Evolutionary conservation across 352 stramenopile species (phyloP).

Genomic region (Phytophthora syringae): DNA sequence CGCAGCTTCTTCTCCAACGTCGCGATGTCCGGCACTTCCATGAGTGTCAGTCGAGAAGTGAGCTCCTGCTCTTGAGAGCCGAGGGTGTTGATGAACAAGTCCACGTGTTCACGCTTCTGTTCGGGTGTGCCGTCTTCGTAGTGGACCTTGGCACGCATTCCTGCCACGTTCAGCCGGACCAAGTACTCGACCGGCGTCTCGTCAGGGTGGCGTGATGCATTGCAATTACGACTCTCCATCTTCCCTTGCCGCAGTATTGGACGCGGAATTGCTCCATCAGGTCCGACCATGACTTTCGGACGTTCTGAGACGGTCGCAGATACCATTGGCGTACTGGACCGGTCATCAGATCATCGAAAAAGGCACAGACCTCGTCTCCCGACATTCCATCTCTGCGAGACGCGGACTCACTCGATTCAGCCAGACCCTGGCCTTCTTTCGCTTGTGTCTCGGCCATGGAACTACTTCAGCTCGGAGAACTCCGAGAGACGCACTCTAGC

Average conservation of each 20-base stretch:
- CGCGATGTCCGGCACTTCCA: neutral
- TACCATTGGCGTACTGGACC: conserved; percentile 16
- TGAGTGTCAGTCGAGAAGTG: neutral
- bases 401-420: too few relatives aligned
- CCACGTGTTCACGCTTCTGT: too few relatives aligned
- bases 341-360: too few relatives aligned
- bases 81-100: conserved; percentile 13
- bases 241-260: conserved; percentile 22
- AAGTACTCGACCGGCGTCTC: conserved; percentile 12
- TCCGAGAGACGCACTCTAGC: too few relatives aligned
- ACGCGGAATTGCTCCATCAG: conserved; percentile 15
- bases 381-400: too few relatives aligned
- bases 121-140: too few relatives aligned
- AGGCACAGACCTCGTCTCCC: too few relatives aligned
- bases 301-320: neutral
- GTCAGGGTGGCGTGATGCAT: neutral
- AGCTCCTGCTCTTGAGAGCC: neutral
- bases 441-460: too few relatives aligned
- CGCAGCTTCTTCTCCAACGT: conserved; percentile 12
- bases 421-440: too few relatives aligned
- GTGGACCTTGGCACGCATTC: too few relatives aligned
- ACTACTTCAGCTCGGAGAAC: too few relatives aligned
- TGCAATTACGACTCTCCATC: conserved; percentile 12
- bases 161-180: conserved; percentile 9
- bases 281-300: conserved; percentile 3